Conservation (phyloP, 352 stramenopile species). For the Achlya hypogyna region DNA sequence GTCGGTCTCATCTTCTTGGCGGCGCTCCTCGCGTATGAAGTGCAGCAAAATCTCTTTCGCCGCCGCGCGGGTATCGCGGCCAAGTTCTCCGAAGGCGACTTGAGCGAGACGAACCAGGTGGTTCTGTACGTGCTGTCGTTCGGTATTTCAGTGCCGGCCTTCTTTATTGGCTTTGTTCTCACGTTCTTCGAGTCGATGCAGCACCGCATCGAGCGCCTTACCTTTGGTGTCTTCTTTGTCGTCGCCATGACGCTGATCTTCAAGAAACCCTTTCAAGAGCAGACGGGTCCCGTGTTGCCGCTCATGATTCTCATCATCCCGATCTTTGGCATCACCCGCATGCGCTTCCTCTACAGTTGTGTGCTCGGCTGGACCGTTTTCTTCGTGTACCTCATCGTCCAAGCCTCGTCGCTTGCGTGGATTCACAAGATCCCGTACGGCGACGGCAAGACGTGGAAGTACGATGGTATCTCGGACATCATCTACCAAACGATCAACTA, state of each 20-base stretch:
- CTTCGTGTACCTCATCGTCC: slow-evolving; percentile 52
- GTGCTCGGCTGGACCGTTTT: slow-evolving; percentile 64
- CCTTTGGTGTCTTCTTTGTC: slow-evolving; percentile 44
- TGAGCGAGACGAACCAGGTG: slow-evolving; percentile 28
- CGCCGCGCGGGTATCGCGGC: slow-evolving; percentile 27
- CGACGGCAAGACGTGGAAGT: slow-evolving; percentile 22
- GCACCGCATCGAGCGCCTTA: slow-evolving; percentile 55
- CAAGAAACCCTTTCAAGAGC: slow-evolving; percentile 69
- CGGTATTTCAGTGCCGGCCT: slow-evolving; percentile 42
- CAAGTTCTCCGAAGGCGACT: background rate
- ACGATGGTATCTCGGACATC: slow-evolving; percentile 65
- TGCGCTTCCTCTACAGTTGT: slow-evolving; percentile 69
- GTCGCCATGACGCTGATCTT: slow-evolving; percentile 58
- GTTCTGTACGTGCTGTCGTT: slow-evolving; percentile 47
- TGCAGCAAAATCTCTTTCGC: slow-evolving; percentile 25
- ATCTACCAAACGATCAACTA: slow-evolving; percentile 81
- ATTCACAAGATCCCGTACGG: slow-evolving; percentile 29
- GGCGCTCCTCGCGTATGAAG: slow-evolving; percentile 49
- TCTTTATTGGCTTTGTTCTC: slow-evolving; percentile 41
- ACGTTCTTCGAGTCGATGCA: slow-evolving; percentile 41
- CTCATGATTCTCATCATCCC: slow-evolving; percentile 74
- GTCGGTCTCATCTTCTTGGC: slow-evolving; percentile 48
- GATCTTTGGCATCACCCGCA: slow-evolving; percentile 76
- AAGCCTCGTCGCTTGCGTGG: slow-evolving; percentile 28
- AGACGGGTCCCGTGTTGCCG: slow-evolving; percentile 54